phyloP scores from a whole-genome alignment of 2,329 filamentous ascomycete genomes.

The Ascochyta rabiei region DNA sequence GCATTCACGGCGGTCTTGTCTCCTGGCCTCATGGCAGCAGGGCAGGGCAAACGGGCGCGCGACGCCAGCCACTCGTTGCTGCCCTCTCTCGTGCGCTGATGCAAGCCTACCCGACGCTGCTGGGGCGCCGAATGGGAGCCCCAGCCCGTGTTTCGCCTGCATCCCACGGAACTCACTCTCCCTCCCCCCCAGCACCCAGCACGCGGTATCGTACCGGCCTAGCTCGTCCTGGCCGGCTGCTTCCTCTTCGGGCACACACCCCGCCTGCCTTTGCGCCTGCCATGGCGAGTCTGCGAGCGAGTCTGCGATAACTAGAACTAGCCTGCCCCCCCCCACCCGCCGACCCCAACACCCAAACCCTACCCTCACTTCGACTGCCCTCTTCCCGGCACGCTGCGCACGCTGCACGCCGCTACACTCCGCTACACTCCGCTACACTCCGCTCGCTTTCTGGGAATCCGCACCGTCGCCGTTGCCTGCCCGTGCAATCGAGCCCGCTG shows the following conservation, averaged over 20 bases:
- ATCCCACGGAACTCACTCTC: constrained; percentile 12
- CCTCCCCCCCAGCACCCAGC: constrained; percentile 5
- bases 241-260: constrained; percentile 4
- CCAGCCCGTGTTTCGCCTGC: constrained; percentile 17
- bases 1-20: too few species aligned
- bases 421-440: constrained; percentile 7
- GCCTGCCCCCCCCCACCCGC: constrained; percentile 35
- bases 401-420: constrained; percentile 2
- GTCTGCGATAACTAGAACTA: constrained; percentile 31
- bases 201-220: constrained; percentile 1
- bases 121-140: constrained; percentile 40
- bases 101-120: constrained; percentile 43
- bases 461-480: constrained; percentile 2
- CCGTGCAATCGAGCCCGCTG: neutral
- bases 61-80: constrained; percentile 17
- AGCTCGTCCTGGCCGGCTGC: constrained; percentile 8
- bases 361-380: constrained; percentile 19
- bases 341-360: neutral
- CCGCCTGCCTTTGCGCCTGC: too few species aligned
- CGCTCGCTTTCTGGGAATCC: constrained; percentile 3
- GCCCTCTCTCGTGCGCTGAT: constrained; percentile 22
- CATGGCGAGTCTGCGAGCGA: constrained; percentile 3
- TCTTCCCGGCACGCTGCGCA: neutral
- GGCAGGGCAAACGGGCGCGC: constrained; percentile 20
- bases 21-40: constrained; percentile 2